Evolutionary conservation across 2,329 filamentous ascomycete species (phyloP).

Genomic region (Teratosphaeriaceae sp.): DNA sequence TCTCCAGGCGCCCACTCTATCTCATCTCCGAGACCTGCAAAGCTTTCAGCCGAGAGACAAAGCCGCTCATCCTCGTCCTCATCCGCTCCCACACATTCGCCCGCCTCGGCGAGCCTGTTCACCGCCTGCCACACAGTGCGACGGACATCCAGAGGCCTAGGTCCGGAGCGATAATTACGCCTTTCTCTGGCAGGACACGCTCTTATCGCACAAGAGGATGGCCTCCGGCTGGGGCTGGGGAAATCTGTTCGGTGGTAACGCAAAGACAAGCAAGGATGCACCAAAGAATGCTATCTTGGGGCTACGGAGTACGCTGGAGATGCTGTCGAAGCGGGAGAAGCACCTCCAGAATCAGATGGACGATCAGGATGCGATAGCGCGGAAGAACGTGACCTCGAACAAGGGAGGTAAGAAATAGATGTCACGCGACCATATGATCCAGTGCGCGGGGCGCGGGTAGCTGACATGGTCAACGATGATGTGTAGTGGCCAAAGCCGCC

Average conservation of each 20-base stretch:
- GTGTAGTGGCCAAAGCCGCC: constrained; percentile 80
- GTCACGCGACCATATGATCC: constrained; percentile 3
- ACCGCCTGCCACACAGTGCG: no score
- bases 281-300: constrained; percentile 95
- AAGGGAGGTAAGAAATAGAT: constrained; percentile 81
- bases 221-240: constrained; percentile 50
- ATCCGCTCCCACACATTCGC: not conserved
- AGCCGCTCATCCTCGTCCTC: not conserved
- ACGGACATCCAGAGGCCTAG: no score
- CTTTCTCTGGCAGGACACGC: not conserved
- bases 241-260: constrained; percentile 66
- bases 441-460: not conserved
- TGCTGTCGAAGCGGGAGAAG: constrained; percentile 94
- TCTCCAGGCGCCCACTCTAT: not conserved
- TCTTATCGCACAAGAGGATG: constrained; percentile 8
- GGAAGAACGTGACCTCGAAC: constrained; percentile 83
- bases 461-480: not conserved
- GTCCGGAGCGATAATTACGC: no score
- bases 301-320: constrained; percentile 83
- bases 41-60: not conserved
- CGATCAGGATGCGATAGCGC: constrained; percentile 80
- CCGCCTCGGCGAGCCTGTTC: not conserved
- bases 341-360: constrained; percentile 88
- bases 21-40: not conserved
- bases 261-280: constrained; percentile 82